A percentile compares a stretch with the other conserved stretches of the same genome.
These are phyloP conservation scores for Antitrichia curtipendula DNA, from an alignment of 225 moss, liverwort and hornwort genomes.

Conservation along the genomic window DNA sequence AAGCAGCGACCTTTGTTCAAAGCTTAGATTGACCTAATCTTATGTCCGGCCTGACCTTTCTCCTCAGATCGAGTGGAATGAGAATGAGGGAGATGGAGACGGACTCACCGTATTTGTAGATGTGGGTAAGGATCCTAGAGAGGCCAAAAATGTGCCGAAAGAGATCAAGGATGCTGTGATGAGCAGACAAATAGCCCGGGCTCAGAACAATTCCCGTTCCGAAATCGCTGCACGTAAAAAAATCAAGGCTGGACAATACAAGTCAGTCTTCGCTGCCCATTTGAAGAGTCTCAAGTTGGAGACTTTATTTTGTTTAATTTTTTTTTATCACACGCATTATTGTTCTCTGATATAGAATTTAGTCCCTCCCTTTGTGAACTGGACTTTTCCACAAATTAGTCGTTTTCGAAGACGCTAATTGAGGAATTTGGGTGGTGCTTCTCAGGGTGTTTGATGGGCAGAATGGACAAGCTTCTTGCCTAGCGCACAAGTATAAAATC, in stretches of 20 bases:
- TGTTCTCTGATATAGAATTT: neutral
- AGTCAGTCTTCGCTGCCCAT: neutral
- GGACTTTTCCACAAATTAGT: neutral
- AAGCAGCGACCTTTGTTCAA: neutral
- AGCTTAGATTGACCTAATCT: no score
- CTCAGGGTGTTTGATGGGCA: conserved; percentile 13
- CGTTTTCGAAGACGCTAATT: neutral
- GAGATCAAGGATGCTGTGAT: conserved; percentile 9
- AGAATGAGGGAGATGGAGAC: conserved; percentile 26
- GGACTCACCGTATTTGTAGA: conserved; percentile 29
- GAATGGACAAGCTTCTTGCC: neutral
- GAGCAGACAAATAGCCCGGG: neutral
- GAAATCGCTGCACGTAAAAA: neutral
- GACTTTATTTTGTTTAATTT: neutral
- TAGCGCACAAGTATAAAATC: conserved; percentile 24
- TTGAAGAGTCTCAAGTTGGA: neutral
- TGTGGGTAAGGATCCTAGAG: conserved; percentile 7
- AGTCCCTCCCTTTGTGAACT: neutral
- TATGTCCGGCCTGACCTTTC: neutral
- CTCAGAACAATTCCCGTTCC: neutral
- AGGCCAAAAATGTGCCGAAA: neutral
- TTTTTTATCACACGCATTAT: neutral
- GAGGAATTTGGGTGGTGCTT: neutral
- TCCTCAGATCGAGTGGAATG: conserved; percentile 9
- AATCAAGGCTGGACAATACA: conserved; percentile 20